A percentile compares a stretch with the other conserved stretches of the same genome.
Conservation (phyloP, 176 grass and related monocot species). For the Phoenix roebelenii region DNA sequence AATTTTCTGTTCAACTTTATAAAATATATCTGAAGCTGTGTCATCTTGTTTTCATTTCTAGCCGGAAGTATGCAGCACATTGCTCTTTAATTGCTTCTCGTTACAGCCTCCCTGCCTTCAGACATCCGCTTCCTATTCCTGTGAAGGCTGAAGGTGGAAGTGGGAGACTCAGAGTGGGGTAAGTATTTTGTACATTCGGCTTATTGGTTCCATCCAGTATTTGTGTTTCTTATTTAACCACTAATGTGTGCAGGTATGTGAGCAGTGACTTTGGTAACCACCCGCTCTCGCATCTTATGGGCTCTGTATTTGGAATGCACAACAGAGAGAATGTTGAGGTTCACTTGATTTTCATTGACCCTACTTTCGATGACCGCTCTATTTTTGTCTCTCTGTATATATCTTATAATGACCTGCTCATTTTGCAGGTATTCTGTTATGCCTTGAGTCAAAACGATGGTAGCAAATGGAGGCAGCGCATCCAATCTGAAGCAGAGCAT, state of each 20-base stretch:
- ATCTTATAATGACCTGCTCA: neutral
- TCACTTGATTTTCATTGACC: neutral
- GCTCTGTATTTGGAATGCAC: constrained; percentile 89
- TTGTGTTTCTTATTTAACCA: too few relatives aligned
- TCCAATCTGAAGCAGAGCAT: constrained; percentile 80
- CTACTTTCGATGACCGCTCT: neutral
- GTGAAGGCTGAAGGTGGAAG: constrained; percentile 47
- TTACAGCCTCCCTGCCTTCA: constrained; percentile 53
- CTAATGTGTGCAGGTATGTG: constrained; percentile 44
- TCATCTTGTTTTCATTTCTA: constrained; percentile 8
- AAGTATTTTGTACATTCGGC: constrained; percentile 6
- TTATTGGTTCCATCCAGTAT: too few relatives aligned
- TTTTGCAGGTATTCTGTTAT: constrained; percentile 71
- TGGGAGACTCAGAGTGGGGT: constrained; percentile 69
- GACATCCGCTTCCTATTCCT: constrained; percentile 47
- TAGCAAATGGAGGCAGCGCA: constrained; percentile 80
- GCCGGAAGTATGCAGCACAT: constrained; percentile 75
- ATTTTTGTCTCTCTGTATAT: neutral
- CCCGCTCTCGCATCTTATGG: constrained; percentile 95
- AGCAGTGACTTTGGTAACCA: constrained; percentile 96
- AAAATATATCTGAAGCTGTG: too few relatives aligned
- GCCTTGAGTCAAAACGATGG: constrained; percentile 87
- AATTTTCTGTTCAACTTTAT: too few relatives aligned
- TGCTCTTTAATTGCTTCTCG: constrained; percentile 72
- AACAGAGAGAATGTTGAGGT: constrained; percentile 66